Base-by-base conservation (phyloP, 2,329 filamentous ascomycete species). In the Diaporthe helianthi region DNA sequence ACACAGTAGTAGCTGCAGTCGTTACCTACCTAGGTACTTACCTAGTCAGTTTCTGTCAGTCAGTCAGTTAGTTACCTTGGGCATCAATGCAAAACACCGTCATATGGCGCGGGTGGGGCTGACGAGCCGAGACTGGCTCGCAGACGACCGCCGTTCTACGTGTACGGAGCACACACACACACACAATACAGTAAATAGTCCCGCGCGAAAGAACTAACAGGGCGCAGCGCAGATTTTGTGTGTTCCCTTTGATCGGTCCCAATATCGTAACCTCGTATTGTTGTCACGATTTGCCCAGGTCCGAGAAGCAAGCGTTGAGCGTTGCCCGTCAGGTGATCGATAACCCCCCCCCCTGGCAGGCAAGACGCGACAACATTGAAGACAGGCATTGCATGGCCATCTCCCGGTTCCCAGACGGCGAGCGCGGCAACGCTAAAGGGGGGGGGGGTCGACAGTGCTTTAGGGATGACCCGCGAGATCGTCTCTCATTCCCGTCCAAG, bases 21-120 rank as follows among this genome's bases (percentile, higher is more conserved):
- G n/a, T n/a, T n/a, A n/a, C n/a, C n/a, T n/a, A n/a, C n/a, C n/a
- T n/a, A n/a, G n/a, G n/a, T n/a, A n/a, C n/a, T n/a, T n/a, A n/a
- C n/a, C n/a, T n/a, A n/a, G n/a, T n/a, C n/a, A n/a, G n/a, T n/a
- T n/a, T n/a, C n/a, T n/a, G n/a, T n/a, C n/a, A n/a, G 44, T 63
- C 53, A 69, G 36, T 52, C 44, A 17, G 36, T 38, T 15, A 15
- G 36, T 17, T 15, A 3, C 44, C 69, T 71, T 71, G 70, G 70
- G 70, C 70, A 71, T 69, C 70, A 71, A 71, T 65, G 63, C 63
- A 58, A 68, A 69, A 17, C 15, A 24, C 61, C 49, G 69, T 61
- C 69, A 66, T 58, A 38, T 67, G 65, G 44, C 54, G 52, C 65
- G 52, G 58, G 58, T 67, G 70, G 69, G 61, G 61, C 67, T 69